Evolutionary conservation across 345 rosid species (phyloP).

Genomic region (Linum trigynum): DNA sequence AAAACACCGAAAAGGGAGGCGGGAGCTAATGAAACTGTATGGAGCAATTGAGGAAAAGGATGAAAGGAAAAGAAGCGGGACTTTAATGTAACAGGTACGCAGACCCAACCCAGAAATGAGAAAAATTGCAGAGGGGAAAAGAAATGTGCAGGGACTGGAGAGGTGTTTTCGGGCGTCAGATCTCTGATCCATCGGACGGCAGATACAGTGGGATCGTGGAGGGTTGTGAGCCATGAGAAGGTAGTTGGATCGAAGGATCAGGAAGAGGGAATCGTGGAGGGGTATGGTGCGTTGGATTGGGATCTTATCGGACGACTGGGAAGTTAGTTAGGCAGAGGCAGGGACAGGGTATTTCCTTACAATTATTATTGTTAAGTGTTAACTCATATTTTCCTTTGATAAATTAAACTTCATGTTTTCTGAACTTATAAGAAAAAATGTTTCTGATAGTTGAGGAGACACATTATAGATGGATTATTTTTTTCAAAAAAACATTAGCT

Average conservation of each 20-base stretch:
- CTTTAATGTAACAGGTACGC: slow-evolving; percentile 21
- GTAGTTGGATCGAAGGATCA: slow-evolving; percentile 31
- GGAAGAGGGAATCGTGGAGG: slow-evolving; percentile 31
- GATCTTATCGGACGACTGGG: slow-evolving; percentile 25
- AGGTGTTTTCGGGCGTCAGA: slow-evolving; percentile 24
- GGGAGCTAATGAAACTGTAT: background rate
- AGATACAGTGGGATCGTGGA: slow-evolving; percentile 31
- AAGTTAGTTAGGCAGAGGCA: background rate
- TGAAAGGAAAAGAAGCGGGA: slow-evolving; percentile 72
- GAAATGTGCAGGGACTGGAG: slow-evolving; percentile 5
- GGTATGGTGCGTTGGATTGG: slow-evolving; percentile 8
- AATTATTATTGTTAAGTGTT: too few species aligned
- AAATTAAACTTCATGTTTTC: too few species aligned
- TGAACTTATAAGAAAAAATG: too few species aligned
- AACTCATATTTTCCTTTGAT: too few species aligned
- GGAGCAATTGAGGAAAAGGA: background rate
- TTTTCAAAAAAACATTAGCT: too few species aligned
- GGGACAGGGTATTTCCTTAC: too few species aligned
- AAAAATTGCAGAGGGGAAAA: background rate
- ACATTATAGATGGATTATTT: too few species aligned
- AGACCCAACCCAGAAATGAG: background rate
- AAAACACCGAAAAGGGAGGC: background rate
- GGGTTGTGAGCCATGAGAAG: slow-evolving; percentile 31
- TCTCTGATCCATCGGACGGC: slow-evolving; percentile 27
- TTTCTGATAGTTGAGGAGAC: too few species aligned